These are phyloP conservation scores for Ophiostoma pallidulum DNA, from an alignment of 2,329 filamentous ascomycete genomes.

Conservation along the genomic window DNA sequence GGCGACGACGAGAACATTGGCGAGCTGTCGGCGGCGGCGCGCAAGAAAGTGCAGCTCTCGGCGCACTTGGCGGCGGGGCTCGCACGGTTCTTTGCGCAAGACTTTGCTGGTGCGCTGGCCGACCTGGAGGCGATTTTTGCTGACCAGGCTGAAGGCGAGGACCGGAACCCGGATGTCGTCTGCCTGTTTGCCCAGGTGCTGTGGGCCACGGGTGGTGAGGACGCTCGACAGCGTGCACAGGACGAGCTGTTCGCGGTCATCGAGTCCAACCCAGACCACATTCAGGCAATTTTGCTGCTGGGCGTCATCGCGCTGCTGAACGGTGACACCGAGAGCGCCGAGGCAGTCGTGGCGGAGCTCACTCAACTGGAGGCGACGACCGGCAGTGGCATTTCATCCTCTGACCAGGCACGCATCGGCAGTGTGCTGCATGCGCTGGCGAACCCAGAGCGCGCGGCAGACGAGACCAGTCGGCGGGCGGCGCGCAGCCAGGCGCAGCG, in stretches of 20 bases:
- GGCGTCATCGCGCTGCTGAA: slow-evolving; percentile 79
- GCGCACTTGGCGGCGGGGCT: slow-evolving; percentile 80
- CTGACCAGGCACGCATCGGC: slow-evolving; percentile 60
- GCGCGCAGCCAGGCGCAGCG: slow-evolving; percentile 54
- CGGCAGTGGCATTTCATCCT: slow-evolving; percentile 35
- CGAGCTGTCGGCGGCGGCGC: slow-evolving; percentile 54
- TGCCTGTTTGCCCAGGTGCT: slow-evolving; percentile 85
- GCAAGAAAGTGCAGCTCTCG: slow-evolving; percentile 66
- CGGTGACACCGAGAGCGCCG: slow-evolving; percentile 65
- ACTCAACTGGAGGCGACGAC: slow-evolving; percentile 55
- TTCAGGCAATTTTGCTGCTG: slow-evolving; percentile 70
- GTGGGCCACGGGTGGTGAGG: slow-evolving; percentile 76
- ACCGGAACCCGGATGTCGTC: slow-evolving; percentile 73
- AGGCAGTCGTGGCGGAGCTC: slow-evolving; percentile 72
- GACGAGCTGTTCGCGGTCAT: slow-evolving; percentile 73
- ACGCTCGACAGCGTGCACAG: slow-evolving; percentile 65
- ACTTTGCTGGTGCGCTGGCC: slow-evolving; percentile 59
- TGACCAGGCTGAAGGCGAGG: slow-evolving; percentile 70
- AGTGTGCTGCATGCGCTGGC: slow-evolving; percentile 69
- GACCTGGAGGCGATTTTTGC: slow-evolving; percentile 74
- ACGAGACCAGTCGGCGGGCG: slow-evolving; percentile 41
- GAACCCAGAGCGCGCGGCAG: slow-evolving; percentile 29
- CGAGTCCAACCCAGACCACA: slow-evolving; percentile 62
- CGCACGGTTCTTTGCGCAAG: slow-evolving; percentile 62
- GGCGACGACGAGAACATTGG: slow-evolving; percentile 49